Base-by-base conservation (phyloP, 2,329 filamentous ascomycete genomes). In the Ophiostoma triangulosporum region DNA sequence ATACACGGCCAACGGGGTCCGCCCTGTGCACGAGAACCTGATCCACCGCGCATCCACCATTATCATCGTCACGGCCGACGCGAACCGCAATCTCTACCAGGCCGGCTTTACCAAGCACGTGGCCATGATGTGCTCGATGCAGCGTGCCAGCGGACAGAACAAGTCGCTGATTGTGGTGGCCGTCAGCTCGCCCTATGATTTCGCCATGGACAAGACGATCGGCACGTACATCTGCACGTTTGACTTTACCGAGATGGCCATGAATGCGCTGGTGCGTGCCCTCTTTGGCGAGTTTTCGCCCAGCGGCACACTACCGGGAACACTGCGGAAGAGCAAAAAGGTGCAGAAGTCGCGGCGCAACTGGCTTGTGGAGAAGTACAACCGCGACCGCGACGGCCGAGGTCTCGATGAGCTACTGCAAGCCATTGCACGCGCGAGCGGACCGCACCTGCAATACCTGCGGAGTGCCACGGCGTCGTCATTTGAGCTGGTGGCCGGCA, bases 61-160 rank as follows among this genome's bases (percentile, higher is more conserved):
- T 58, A 85, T 97, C 57, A 83, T 96, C 50, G 78, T 96, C 31
- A 96, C 91, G 0, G 91, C 91, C 9, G 91, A 97, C 68, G 90
- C 90, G 1, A 95, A 95, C 64, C 78, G 90, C 38, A 96, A 97
- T 63, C 71, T 95, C 14, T 97, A 96, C 64, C 91, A 97, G 65
- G 82, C 88, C 50, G 89, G 89, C 0, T 97, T 97, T 64, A 91
- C 91, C 2, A 97, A 96, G 65, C 91, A 97, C 60, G 87, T 96
- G 8, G 85, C 90, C 12, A 93, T 95, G 84, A 91, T 96, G 69
- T 96, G 90, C 68, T 88, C 86, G 22, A 85, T 89, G 79, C 76
- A 88, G 54, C 80, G 81, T 6, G 81, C 83, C 6, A 78, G 78
- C 14, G 86, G 86, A 2, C 86, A 89, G 63, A 87, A 93, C 66